Evolutionary conservation across 768 basidiomycete species (phyloP), one percentile per base, ranked within the genome.

Genomic region (Scleroderma bovista): DNA sequence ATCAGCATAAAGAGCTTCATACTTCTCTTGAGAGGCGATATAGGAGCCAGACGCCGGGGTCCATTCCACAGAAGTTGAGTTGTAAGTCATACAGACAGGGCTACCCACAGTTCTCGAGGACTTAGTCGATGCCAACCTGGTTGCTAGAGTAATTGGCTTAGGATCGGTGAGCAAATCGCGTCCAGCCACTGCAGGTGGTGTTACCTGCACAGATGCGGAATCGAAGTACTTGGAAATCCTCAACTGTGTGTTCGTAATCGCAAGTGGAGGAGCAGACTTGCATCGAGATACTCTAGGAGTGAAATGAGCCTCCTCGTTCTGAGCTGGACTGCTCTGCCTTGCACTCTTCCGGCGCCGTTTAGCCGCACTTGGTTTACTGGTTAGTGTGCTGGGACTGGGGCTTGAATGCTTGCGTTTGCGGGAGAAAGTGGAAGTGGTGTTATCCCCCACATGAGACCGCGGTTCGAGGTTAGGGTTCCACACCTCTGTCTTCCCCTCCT

Each of bases 181-280:
- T n/a, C n/a, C n/a, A n/a, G n/a, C n/a, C n/a, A 50, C 34, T 17
- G 44, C 34, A n/a, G 17, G 20, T 15, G 31, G 23, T 8, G 31
- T 24, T 4, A 41, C 26, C 11, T 10, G 19, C 20, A 20, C 26
- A 2, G 46, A 33, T 12, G 2, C 8, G 7, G 10, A 19, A 1
- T 22, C 3, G 7, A 64, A 64, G 42, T 62, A 64, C 29, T 60
- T 63, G 49, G 62, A 64, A 3, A 47, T 51, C 43, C 50, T 60
- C 10, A 26, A 5, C 0, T 37, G 49, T 12, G 22, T 13, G 1
- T 36, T 44, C 15, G 20, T 17, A 15, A 26, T 36, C 38, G 29
- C 19, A 22, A 11, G 16, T 31, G 20, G 22, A 11, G 26, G 26
- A 5, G 26, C 26, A 29, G 26, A 29, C 9, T 29, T 29, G 26